Evolutionary conservation across 768 basidiomycete genomes (phyloP).

Genomic region (Mycena epipterygia): DNA sequence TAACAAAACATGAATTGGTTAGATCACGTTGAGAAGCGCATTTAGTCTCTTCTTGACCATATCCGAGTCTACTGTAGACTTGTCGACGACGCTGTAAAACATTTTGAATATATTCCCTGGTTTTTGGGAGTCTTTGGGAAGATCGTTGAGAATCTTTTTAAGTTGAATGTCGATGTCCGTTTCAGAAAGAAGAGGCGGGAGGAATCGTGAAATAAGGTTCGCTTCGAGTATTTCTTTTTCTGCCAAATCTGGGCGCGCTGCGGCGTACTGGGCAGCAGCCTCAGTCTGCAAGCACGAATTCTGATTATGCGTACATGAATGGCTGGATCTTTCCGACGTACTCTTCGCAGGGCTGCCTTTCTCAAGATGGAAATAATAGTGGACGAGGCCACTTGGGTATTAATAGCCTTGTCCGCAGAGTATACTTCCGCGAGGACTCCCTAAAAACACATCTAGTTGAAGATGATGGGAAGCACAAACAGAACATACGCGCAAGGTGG

Average conservation of each 20-base stretch:
- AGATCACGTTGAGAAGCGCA: conserved; percentile 44
- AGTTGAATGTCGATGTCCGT: conserved; percentile 69
- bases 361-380: conserved; percentile 66
- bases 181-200: conserved; percentile 73
- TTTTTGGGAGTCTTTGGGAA: conserved; percentile 45
- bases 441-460: not conserved
- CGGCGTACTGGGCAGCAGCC: conserved; percentile 68
- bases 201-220: conserved; percentile 63
- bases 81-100: conserved; percentile 75
- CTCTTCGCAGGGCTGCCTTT: conserved; percentile 71
- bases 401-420: conserved; percentile 70
- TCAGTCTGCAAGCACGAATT: conserved; percentile 60
- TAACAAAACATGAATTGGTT: conserved; percentile 13
- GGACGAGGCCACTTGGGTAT: conserved; percentile 58
- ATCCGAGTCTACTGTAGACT: conserved; percentile 66
- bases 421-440: conserved; percentile 80
- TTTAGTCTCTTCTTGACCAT: conserved; percentile 69
- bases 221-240: conserved; percentile 72
- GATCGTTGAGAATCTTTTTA: conserved; percentile 52
- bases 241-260: conserved; percentile 75
- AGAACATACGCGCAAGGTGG: conserved; percentile 56
- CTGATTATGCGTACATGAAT: conserved; percentile 8
- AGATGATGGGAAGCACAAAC: not conserved
- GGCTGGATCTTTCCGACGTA: conserved; percentile 50
- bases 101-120: conserved; percentile 70